A percentile compares a stretch with the other conserved stretches of the same genome.
Evolutionary conservation across 2,329 filamentous ascomycete genomes (phyloP).

Genomic region (Microsporum audouinii): DNA sequence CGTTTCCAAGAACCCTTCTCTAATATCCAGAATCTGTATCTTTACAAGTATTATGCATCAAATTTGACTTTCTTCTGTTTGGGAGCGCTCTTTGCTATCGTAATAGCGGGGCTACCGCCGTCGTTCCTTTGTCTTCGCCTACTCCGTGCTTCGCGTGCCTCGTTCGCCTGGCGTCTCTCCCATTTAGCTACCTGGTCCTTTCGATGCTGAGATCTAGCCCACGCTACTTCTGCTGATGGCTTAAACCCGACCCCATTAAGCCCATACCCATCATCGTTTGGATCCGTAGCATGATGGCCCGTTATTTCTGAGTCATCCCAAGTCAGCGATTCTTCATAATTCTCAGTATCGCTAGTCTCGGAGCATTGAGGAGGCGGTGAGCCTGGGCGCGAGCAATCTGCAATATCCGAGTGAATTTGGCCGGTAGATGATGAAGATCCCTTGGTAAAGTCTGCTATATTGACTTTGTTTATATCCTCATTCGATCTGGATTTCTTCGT

Average conservation of each 20-base stretch:
- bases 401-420: neutral
- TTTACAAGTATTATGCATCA: constrained; percentile 17
- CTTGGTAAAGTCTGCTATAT: neutral
- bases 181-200: constrained; percentile 50
- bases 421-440: neutral
- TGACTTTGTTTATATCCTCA: no score
- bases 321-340: constrained; percentile 27
- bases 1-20: neutral
- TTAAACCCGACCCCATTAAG: constrained; percentile 54
- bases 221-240: constrained; percentile 49
- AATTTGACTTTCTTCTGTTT: constrained; percentile 35
- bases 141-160: constrained; percentile 39
- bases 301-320: constrained; percentile 55
- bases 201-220: constrained; percentile 44
- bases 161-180: constrained; percentile 47
- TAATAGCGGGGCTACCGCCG: constrained; percentile 19
- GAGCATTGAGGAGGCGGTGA: neutral
- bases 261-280: constrained; percentile 51
- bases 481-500: neutral
- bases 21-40: neutral
- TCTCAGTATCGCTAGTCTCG: constrained; percentile 5
- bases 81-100: constrained; percentile 19
- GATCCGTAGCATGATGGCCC: constrained; percentile 45
- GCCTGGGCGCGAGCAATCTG: neutral
- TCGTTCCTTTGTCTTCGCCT: constrained; percentile 43